phyloP scores from a whole-genome alignment of 2,329 filamentous ascomycete genomes.

The Arthroderma sp. region DNA sequence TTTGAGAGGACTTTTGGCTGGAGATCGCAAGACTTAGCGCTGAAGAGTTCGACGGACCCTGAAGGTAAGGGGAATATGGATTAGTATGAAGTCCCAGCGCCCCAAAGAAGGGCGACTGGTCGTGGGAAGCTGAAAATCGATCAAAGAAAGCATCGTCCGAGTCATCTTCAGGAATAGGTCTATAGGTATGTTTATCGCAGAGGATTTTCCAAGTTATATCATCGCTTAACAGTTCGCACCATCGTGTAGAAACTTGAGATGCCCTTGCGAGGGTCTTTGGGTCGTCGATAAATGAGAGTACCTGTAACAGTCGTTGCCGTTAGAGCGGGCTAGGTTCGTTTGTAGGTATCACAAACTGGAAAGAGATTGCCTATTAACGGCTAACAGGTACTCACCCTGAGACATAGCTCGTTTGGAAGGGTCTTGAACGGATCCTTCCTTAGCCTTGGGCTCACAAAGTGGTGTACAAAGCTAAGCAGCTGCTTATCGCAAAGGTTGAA shows the following conservation, averaged over 20 bases:
- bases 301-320: constrained; percentile 36
- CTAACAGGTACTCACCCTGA: constrained; percentile 50
- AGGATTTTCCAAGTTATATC: constrained; percentile 98
- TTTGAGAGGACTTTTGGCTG: background rate
- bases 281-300: constrained; percentile 93
- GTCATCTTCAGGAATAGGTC: constrained; percentile 38
- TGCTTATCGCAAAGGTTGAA: constrained; percentile 91
- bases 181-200: constrained; percentile 90
- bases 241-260: constrained; percentile 89
- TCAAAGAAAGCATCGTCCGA: constrained; percentile 30
- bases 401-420: constrained; percentile 81
- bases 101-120: background rate
- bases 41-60: background rate
- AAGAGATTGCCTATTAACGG: background rate
- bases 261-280: constrained; percentile 84
- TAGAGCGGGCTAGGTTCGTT: background rate
- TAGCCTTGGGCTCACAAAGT: constrained; percentile 83
- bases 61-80: background rate
- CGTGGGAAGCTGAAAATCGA: constrained; percentile 27
- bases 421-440: constrained; percentile 94
- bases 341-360: constrained; percentile 7
- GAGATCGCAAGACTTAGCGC: background rate
- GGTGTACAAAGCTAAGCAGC: constrained; percentile 87
- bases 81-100: background rate
- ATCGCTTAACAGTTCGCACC: constrained; percentile 85